A percentile compares a stretch with the other conserved stretches of the same genome.
Conservation (phyloP, 2,329 filamentous ascomycete genomes). For the Nigrospora oryzae region DNA sequence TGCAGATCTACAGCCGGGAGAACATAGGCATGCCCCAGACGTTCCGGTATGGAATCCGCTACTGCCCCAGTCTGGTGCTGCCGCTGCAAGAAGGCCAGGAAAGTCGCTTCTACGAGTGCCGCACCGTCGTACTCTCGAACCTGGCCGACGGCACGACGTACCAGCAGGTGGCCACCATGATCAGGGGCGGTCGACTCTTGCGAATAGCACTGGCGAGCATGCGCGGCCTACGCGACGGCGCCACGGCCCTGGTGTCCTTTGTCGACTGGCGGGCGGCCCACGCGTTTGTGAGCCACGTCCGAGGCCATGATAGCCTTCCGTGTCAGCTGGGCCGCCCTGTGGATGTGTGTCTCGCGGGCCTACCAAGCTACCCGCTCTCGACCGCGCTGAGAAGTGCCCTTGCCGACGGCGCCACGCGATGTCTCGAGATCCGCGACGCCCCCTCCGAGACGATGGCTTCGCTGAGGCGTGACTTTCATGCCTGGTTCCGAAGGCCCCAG, state of each 20-base stretch:
- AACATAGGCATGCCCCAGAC: neutral
- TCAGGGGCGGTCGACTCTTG: slow-evolving; percentile 3
- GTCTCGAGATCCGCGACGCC: neutral
- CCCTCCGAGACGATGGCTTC: neutral
- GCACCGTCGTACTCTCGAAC: slow-evolving; percentile 1
- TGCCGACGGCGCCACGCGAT: neutral
- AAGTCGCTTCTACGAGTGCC: neutral
- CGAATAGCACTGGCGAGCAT: neutral
- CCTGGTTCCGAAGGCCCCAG: neutral
- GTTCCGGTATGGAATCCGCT: slow-evolving; percentile 2
- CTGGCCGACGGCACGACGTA: neutral
- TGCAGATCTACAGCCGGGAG: neutral
- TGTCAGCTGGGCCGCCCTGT: neutral
- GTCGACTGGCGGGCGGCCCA: slow-evolving; percentile 2
- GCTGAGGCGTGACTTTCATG: neutral
- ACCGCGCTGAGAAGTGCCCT: neutral
- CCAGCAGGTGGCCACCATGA: neutral
- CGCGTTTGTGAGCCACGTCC: neutral
- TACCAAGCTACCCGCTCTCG: neutral
- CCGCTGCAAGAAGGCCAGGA: neutral
- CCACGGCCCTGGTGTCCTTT: slow-evolving; percentile 3
- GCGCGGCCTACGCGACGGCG: neutral
- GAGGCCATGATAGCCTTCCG: neutral
- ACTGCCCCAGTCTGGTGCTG: neutral
- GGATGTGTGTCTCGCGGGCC: neutral